Evolutionary conservation across 495 filamentous ascomycete genomes (phyloP), one percentile per base, ranked within the genome.

Genomic region (Thermothielavioides terrestris): DNA sequence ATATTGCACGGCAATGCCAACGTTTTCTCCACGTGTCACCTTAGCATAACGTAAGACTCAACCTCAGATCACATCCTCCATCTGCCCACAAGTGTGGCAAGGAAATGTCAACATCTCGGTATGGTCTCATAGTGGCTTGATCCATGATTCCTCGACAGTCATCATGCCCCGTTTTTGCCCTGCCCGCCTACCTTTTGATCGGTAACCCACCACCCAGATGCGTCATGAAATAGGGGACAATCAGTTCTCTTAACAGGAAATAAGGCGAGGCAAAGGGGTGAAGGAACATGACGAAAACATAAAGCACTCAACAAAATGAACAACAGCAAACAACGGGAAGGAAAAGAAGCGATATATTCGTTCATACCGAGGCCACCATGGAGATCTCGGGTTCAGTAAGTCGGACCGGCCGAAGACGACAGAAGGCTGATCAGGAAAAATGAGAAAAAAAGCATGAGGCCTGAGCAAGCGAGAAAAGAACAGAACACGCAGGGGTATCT

Each of bases 401-500:
- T n/a, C n/a, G n/a, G n/a, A 25, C 25, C 25, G 6, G 40, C 37
- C 3, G 9, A 11, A 42, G 18, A 9, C 17, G 18, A 32, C 10
- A 36, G 9, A 17, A 37, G 17, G 35, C 14, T 20, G 35, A 7
- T 17, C n/a, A n/a, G n/a, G n/a, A n/a, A n/a, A 11, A 21, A 8
- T 4, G 30, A 10, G 34, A 7, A 38, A 30, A 49, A 36, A 10
- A 42, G 45, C n/a, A n/a, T n/a, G n/a, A n/a, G n/a, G n/a, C n/a
- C 36, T 38, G 43, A 11, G 23, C 12, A 14, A 38, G 18, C 47
- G 26, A 37, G 34, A 42, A 31, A 40, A 27, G 14, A 38, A 37
- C n/a, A 26, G 21, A 25, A 15, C 23, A 15, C 10, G 27, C 25
- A 22, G 50, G 46, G 53, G 53, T 56, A 56, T 56, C 40, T 48